Base-by-base conservation (phyloP, 768 basidiomycete species). In the Phylloporus sp. region DNA sequence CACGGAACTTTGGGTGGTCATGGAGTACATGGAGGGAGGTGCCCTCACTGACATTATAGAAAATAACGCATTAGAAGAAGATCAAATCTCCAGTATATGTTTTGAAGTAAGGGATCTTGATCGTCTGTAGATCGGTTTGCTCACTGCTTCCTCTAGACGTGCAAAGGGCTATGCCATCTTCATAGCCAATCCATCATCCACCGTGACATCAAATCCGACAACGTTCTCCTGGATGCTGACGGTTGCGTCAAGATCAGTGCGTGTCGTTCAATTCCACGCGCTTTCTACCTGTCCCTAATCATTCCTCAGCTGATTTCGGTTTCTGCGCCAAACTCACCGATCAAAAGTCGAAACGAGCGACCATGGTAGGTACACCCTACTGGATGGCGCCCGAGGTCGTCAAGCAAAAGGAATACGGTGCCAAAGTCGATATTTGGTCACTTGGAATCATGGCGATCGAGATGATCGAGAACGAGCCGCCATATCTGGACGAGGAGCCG, bases 381-480 rank as follows among this genome's bases (percentile, higher is more conserved):
- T 95, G 93, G 93, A 96, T 96, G 93, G 93, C 93, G 3, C 93
- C 93, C n/a, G 93, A 96, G 66, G 91, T 96, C 42, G 92, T 96
- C 59, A 94, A 92, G 70, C 89, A 93, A 65, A 94, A 95, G 69
- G 91, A 93, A 67, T 96, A 96, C 60, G 92, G 93, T 37, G 90
- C 91, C 21, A 95, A 95, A 67, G 93, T 95, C 18, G 93, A 95
- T 58, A 91, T 96, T 41, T 96, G 93, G 93, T 92, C 90, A 11
- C 78, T 96, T 9, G 93, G 93, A 5, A 96, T 97, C 69, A 94
- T 96, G 92, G 92, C 92, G 5, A 97, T 97, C 50, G 91, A 97
- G 75, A 97, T 97, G 94, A 94, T 97, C 53, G 93, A 97, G 67
- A 93, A 91, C 59, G 93, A 96, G 67, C 93, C 93, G 3, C 93